These are phyloP conservation scores for Talaromyces sp. DNA, from an alignment of 2,329 filamentous ascomycete species.

Conservation along the genomic window DNA sequence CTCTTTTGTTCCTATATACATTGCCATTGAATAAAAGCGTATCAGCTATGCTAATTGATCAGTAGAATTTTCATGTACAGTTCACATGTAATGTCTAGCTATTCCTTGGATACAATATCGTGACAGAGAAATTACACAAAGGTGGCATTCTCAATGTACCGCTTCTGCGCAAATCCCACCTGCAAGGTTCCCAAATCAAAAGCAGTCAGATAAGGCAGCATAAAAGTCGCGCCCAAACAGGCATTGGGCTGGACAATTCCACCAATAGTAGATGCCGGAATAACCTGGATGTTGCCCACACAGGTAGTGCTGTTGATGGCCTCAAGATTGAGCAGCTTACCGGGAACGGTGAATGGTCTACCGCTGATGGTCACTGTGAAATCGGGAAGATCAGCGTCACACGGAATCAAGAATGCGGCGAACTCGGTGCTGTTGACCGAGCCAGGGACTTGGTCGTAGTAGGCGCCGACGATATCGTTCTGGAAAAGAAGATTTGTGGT, in stretches of 20 bases:
- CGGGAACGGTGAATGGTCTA: constrained; percentile 46
- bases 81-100: neutral
- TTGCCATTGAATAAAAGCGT: neutral
- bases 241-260: constrained; percentile 9
- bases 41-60: neutral
- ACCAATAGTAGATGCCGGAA: constrained; percentile 5
- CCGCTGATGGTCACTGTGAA: constrained; percentile 53
- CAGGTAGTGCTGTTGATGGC: constrained; percentile 6
- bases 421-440: constrained; percentile 44
- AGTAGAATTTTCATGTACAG: neutral
- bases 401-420: constrained; percentile 58
- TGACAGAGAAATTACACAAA: neutral
- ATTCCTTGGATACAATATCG: too few relatives aligned
- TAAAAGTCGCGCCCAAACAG: constrained; percentile 12
- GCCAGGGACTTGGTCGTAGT: constrained; percentile 56
- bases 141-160: constrained; percentile 12
- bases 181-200: constrained; percentile 13
- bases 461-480: constrained; percentile 54
- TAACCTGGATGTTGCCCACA: constrained; percentile 12
- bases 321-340: constrained; percentile 7
- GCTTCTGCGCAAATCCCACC: constrained; percentile 10
- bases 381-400: constrained; percentile 50
- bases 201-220: constrained; percentile 9
- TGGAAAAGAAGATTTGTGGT: constrained; percentile 64
- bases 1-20: too few relatives aligned